Conservation (phyloP, 495 filamentous ascomycete genomes). For the Aspergillus kassunensis region DNA sequence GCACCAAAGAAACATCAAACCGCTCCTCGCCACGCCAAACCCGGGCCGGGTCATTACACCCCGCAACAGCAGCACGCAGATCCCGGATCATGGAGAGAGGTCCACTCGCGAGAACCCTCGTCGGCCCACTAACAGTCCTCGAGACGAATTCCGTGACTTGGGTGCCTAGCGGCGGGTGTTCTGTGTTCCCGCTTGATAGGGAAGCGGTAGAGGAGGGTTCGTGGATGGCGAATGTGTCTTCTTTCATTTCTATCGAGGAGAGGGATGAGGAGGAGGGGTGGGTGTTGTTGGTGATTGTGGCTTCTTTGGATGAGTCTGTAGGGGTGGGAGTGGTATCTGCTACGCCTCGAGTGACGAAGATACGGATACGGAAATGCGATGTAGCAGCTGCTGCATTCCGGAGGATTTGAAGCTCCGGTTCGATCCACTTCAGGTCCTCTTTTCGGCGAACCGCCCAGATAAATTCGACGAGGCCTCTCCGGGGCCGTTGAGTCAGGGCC, state of each 20-base stretch:
- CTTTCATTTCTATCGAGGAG: neutral
- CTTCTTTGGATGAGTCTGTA: conserved; percentile 1
- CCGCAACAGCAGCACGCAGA: conserved; percentile 51
- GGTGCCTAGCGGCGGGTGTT: conserved; percentile 24
- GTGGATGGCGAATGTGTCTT: conserved; percentile 9
- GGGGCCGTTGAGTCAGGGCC: conserved; percentile 25
- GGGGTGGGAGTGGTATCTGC: neutral
- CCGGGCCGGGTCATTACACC: conserved; percentile 41
- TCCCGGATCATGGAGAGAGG: conserved; percentile 57
- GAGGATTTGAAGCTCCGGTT: conserved; percentile 48
- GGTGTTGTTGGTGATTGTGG: neutral
- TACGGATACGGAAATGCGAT: conserved; percentile 41
- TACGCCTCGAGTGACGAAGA: conserved; percentile 50
- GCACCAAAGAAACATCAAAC: conserved; percentile 53
- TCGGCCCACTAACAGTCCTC: conserved; percentile 35
- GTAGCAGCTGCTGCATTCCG: conserved; percentile 29
- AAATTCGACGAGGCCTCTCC: conserved; percentile 44
- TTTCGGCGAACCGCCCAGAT: conserved; percentile 57
- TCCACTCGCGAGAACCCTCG: conserved; percentile 57
- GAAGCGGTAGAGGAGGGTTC: neutral
- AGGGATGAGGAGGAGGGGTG: neutral
- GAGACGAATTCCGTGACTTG: conserved; percentile 30
- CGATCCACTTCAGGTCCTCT: conserved; percentile 55
- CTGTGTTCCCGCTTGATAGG: neutral
- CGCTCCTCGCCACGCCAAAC: conserved; percentile 54